Percentiles rank a stretch among this genome's conserved stretches.
Conservation (phyloP, 306 rosid species). For the Hippophae rhamnoides region DNA sequence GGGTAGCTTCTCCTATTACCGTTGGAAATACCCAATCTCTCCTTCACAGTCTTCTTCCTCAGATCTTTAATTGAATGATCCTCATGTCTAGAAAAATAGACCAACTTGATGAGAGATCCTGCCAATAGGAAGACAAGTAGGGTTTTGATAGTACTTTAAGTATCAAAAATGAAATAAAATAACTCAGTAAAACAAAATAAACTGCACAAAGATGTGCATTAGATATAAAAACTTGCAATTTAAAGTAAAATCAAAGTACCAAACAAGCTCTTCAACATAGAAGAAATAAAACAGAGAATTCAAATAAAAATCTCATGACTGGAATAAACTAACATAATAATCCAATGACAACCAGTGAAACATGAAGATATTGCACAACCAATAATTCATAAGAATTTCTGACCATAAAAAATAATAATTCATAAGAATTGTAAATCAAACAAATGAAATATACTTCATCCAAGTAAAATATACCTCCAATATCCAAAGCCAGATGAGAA, state of each 20-base stretch:
- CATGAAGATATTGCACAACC: not conserved
- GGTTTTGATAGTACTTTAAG: not conserved
- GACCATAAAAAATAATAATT: not conserved
- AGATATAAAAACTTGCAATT: not conserved
- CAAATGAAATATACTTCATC: not conserved
- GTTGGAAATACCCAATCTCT: conserved; percentile 60
- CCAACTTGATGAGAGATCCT: conserved; percentile 96
- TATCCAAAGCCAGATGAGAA: conserved; percentile 81
- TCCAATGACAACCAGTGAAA: not conserved
- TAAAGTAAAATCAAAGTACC: not conserved
- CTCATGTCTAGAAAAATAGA: conserved; percentile 92
- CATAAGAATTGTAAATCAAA: not conserved
- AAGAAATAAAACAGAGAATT: not conserved
- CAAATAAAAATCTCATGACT: not conserved
- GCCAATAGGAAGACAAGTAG: conserved; percentile 13
- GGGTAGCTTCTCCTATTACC: conserved; percentile 85
- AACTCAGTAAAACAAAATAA: not conserved
- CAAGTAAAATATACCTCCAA: conserved; percentile 58
- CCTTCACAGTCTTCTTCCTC: conserved; percentile 61
- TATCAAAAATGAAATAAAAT: not conserved
- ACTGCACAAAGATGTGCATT: not conserved
- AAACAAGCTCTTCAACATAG: not conserved
- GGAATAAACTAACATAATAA: not conserved
- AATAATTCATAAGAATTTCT: conserved; percentile 1
- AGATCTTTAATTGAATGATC: conserved; percentile 53